These are phyloP conservation scores for Mycena sanguinolenta DNA, from an alignment of 768 basidiomycete species.

Conservation along the genomic window DNA sequence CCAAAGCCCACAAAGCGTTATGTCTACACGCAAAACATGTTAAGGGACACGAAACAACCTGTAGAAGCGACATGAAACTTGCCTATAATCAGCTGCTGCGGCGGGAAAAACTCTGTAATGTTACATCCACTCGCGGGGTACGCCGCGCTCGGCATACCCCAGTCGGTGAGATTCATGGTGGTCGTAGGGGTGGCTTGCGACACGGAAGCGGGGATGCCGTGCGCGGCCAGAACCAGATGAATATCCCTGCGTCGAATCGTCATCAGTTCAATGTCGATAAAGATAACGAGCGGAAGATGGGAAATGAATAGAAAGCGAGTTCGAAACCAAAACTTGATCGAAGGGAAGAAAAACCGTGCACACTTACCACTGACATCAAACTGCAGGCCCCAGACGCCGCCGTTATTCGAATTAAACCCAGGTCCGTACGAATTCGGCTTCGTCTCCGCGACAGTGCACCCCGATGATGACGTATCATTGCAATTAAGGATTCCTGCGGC, in stretches of 20 bases:
- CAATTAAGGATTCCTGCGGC: conserved; percentile 59
- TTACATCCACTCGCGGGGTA: conserved; percentile 58
- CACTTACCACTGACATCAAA: conserved; percentile 57
- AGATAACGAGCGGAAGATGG: neutral
- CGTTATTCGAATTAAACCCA: conserved; percentile 74
- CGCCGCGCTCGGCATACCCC: conserved; percentile 62
- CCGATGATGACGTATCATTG: conserved; percentile 59
- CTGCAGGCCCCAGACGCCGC: conserved; percentile 84
- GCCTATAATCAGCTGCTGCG: conserved; percentile 62
- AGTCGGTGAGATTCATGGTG: conserved; percentile 43
- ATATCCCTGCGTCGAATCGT: conserved; percentile 48
- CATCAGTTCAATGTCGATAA: neutral
- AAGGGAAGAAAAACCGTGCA: too few relatives aligned
- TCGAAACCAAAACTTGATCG: too few relatives aligned
- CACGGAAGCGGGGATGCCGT: conserved; percentile 30
- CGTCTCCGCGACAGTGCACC: conserved; percentile 76
- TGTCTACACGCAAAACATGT: conserved; percentile 48
- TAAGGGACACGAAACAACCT: neutral
- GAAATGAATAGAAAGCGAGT: too few relatives aligned
- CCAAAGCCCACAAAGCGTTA: conserved; percentile 67
- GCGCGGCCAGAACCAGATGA: conserved; percentile 56
- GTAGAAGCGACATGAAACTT: too few relatives aligned
- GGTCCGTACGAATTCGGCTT: conserved; percentile 73
- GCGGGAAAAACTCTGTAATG: conserved; percentile 58
- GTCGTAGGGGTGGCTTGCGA: conserved; percentile 32